phyloP scores from a whole-genome alignment of 306 rosid species.

The Rosa persica region DNA sequence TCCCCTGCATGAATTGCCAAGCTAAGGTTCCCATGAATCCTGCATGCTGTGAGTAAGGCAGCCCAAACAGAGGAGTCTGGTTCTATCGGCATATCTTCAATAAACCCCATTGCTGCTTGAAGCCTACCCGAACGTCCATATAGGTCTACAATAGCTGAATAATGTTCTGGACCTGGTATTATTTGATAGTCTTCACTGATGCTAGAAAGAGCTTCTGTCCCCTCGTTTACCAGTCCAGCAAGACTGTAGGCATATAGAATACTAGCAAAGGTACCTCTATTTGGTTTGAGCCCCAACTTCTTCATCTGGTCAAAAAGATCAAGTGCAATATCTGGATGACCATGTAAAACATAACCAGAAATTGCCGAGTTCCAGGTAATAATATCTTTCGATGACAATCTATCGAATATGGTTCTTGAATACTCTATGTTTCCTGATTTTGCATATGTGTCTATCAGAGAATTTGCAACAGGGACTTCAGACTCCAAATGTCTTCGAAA shows the following conservation, averaged over 20 bases:
- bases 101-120: conserved; percentile 65
- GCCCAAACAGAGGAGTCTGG: conserved; percentile 72
- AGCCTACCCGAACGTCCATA: conserved; percentile 88
- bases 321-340: conserved; percentile 59
- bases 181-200: conserved; percentile 56
- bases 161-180: conserved; percentile 71
- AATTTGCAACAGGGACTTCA: conserved; percentile 59
- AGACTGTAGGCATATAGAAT: conserved; percentile 70
- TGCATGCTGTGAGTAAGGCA: conserved; percentile 71
- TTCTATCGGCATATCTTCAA: conserved; percentile 69
- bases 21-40: conserved; percentile 61
- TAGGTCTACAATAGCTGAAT: conserved; percentile 68
- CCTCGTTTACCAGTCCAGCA: conserved; percentile 65
- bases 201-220: conserved; percentile 60
- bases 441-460: conserved; percentile 73
- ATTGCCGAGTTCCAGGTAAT: conserved; percentile 87
- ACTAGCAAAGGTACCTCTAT: conserved; percentile 76
- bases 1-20: conserved; percentile 65
- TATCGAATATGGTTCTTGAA: conserved; percentile 62
- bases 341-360: conserved; percentile 70
- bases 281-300: conserved; percentile 56
- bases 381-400: conserved; percentile 64
- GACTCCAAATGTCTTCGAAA: conserved; percentile 62
- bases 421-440: conserved; percentile 73
- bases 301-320: conserved; percentile 65